phyloP scores from a whole-genome alignment of 768 basidiomycete genomes.

The Kwoniella europaea region DNA sequence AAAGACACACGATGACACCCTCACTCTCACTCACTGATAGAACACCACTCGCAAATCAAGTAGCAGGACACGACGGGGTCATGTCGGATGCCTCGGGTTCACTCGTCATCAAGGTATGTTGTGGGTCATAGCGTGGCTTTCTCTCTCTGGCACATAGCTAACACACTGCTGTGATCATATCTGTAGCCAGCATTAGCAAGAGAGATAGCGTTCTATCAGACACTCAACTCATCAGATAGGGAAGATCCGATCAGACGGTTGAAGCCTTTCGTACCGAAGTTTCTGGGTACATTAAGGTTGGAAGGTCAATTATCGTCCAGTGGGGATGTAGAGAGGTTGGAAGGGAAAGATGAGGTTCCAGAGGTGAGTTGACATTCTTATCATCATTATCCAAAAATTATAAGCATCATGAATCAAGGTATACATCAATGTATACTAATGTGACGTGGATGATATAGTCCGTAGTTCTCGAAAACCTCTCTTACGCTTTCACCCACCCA shows the following conservation, averaged over 20 bases:
- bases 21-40: slow-evolving; percentile 11
- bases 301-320: slow-evolving; percentile 65
- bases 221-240: slow-evolving; percentile 31
- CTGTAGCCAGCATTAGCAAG: slow-evolving; percentile 43
- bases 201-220: slow-evolving; percentile 58
- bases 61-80: slow-evolving; percentile 56
- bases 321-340: slow-evolving; percentile 24
- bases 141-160: not conserved
- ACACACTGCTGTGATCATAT: not conserved
- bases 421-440: not conserved
- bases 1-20: slow-evolving; percentile 4
- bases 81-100: slow-evolving; percentile 52
- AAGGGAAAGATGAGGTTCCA: slow-evolving; percentile 30
- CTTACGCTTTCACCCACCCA: slow-evolving; percentile 74
- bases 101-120: slow-evolving; percentile 57
- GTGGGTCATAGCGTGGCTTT: not conserved
- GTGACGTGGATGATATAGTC: slow-evolving; percentile 61
- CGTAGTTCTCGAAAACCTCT: slow-evolving; percentile 83
- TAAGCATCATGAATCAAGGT: not conserved
- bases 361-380: slow-evolving; percentile 31
- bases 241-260: slow-evolving; percentile 36
- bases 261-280: slow-evolving; percentile 70
- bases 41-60: slow-evolving; percentile 51
- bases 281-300: slow-evolving; percentile 76
- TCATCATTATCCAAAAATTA: not conserved